phyloP scores from a whole-genome alignment of 2,329 filamentous ascomycete species.

The Ascochyta clinopodiicola region DNA sequence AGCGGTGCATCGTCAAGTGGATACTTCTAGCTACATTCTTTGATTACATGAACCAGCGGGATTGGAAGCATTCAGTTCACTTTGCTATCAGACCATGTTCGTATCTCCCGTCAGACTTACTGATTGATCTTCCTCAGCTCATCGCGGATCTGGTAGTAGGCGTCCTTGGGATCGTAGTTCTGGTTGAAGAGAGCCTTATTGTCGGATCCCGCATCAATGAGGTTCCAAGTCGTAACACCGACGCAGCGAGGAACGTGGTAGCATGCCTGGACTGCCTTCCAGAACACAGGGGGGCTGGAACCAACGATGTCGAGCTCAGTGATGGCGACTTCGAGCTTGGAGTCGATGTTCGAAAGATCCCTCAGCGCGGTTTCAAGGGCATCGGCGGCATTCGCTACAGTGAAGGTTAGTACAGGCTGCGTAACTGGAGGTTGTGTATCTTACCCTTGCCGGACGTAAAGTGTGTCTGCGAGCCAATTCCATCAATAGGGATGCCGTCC shows the following conservation, averaged over 20 bases:
- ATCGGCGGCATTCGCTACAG: background rate
- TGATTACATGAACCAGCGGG: too few species aligned
- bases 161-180: conserved; percentile 53
- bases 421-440: background rate
- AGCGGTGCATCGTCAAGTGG: too few species aligned
- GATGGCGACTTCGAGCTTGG: conserved; percentile 69
- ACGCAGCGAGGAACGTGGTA: conserved; percentile 66
- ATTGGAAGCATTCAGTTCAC: background rate
- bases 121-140: background rate
- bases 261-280: conserved; percentile 63
- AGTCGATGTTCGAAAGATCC: background rate
- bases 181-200: conserved; percentile 57
- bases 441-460: conserved; percentile 37
- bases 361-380: background rate
- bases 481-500: too few species aligned
- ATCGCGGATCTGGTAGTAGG: conserved; percentile 29
- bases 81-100: too few species aligned
- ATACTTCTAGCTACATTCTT: too few species aligned
- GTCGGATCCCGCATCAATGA: conserved; percentile 45
- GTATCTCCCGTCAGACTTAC: too few species aligned
- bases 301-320: conserved; percentile 73
- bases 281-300: conserved; percentile 64
- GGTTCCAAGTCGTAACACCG: conserved; percentile 69
- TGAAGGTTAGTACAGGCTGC: background rate
- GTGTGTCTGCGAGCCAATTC: too few species aligned